These are phyloP conservation scores for Cystobasidium slooffiae DNA, from an alignment of 1,284 basidiomycete genomes.

Conservation along the genomic window DNA sequence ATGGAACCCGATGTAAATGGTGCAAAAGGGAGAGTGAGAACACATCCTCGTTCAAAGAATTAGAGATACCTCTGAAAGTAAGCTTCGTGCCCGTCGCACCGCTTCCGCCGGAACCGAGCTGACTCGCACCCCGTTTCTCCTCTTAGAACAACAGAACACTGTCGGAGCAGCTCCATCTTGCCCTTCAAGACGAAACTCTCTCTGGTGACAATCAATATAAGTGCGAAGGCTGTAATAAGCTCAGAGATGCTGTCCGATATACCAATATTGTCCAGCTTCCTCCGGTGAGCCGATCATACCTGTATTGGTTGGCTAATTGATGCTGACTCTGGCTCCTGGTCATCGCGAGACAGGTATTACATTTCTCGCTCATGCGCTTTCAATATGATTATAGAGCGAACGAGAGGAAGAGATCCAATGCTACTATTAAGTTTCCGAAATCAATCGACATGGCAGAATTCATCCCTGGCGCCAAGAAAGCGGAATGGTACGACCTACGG, in stretches of 20 bases:
- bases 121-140: not conserved
- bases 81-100: not conserved
- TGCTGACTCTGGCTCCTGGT: not conserved
- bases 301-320: not conserved
- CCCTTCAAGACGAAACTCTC: constrained; percentile 71
- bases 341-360: constrained; percentile 61
- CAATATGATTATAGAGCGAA: constrained; percentile 76
- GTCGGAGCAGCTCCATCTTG: constrained; percentile 68
- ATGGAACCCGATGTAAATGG: constrained; percentile 72
- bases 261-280: constrained; percentile 71
- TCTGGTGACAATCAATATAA: constrained; percentile 83
- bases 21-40: constrained; percentile 73
- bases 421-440: constrained; percentile 72
- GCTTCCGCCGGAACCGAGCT: too few relatives aligned
- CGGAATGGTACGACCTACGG: constrained; percentile 71
- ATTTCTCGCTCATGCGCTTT: constrained; percentile 87
- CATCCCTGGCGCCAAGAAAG: constrained; percentile 55
- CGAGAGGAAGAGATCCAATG: constrained; percentile 69
- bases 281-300: constrained; percentile 59
- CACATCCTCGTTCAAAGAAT: constrained; percentile 71
- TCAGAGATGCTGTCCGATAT: constrained; percentile 76
- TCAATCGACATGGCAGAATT: constrained; percentile 74
- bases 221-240: constrained; percentile 70
- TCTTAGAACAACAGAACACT: constrained; percentile 70
- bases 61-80: constrained; percentile 81